These are phyloP conservation scores for Leptographium galeiforme DNA, from an alignment of 2,329 filamentous ascomycete genomes.

Conservation along the genomic window DNA sequence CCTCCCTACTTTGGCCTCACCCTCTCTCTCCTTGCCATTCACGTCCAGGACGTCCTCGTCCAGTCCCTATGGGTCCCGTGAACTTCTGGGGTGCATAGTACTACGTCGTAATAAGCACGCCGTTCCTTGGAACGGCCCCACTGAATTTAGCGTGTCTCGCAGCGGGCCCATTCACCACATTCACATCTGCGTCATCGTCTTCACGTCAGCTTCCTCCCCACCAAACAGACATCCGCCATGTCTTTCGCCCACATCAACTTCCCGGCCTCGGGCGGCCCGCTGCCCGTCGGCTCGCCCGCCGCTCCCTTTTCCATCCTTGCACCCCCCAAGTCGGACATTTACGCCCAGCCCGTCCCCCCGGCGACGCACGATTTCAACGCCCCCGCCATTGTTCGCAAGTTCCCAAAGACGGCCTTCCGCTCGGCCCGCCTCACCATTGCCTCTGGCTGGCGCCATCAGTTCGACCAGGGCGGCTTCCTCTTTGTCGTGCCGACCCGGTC, in stretches of 20 bases:
- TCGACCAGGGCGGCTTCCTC: constrained; percentile 10
- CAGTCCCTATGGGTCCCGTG: no score
- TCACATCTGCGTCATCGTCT: no score
- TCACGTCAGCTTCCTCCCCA: no score
- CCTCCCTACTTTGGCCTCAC: no score
- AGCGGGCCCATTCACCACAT: no score
- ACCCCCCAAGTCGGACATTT: constrained; percentile 10
- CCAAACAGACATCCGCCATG: neutral
- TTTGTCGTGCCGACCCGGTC: constrained; percentile 4
- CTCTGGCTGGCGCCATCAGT: constrained; percentile 6
- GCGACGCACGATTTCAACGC: constrained; percentile 5
- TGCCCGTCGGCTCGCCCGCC: neutral
- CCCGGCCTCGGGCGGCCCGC: neutral
- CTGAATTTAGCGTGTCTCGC: no score
- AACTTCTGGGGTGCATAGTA: no score
- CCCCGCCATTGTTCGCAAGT: constrained; percentile 2
- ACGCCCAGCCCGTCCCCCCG: constrained; percentile 4
- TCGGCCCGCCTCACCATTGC: constrained; percentile 5
- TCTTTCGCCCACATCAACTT: neutral
- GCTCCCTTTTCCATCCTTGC: constrained; percentile 1
- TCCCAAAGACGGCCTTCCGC: constrained; percentile 2
- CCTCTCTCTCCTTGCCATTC: no score
- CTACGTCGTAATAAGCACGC: no score
- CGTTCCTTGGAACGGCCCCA: no score
- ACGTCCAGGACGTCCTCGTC: no score